These are phyloP conservation scores for Rhodomyrtus psidioides DNA, from an alignment of 441 rosid species.

Conservation along the genomic window DNA sequence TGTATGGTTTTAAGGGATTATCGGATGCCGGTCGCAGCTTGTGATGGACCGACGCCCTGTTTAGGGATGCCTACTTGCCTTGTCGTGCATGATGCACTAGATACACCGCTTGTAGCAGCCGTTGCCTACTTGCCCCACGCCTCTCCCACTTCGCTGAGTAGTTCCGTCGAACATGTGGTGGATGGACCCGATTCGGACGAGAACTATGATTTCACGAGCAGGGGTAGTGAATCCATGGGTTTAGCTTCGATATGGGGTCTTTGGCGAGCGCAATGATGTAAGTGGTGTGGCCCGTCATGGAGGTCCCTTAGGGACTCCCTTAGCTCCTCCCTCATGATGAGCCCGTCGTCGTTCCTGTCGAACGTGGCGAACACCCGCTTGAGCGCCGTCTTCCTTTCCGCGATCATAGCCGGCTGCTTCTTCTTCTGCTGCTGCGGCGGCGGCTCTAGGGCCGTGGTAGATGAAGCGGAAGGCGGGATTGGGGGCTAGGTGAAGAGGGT, in stretches of 20 bases:
- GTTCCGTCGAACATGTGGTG: conserved; percentile 46
- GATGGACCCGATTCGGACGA: conserved; percentile 1
- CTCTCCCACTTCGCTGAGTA: conserved; percentile 2
- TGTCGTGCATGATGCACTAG: too few relatives aligned
- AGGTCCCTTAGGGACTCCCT: neutral
- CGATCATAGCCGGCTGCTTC: neutral
- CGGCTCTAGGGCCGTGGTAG: too few relatives aligned
- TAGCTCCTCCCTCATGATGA: conserved; percentile 4
- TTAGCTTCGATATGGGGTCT: conserved; percentile 21
- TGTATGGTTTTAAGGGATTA: too few relatives aligned
- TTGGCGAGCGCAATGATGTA: conserved; percentile 36
- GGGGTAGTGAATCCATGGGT: neutral
- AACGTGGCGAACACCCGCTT: neutral
- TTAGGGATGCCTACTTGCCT: too few relatives aligned
- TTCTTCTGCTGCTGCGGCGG: neutral
- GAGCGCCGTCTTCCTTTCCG: neutral
- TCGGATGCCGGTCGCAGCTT: too few relatives aligned
- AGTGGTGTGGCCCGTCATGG: conserved; percentile 24
- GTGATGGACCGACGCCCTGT: too few relatives aligned
- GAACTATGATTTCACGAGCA: conserved; percentile 8
- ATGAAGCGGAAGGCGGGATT: neutral
- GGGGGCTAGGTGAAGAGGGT: neutral
- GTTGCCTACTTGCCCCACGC: conserved; percentile 2
- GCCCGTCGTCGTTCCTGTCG: conserved; percentile 1
- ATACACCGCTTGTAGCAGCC: too few relatives aligned